Base-by-base conservation (phyloP, 2,329 filamentous ascomycete species). In the Colletotrichum phormii region DNA sequence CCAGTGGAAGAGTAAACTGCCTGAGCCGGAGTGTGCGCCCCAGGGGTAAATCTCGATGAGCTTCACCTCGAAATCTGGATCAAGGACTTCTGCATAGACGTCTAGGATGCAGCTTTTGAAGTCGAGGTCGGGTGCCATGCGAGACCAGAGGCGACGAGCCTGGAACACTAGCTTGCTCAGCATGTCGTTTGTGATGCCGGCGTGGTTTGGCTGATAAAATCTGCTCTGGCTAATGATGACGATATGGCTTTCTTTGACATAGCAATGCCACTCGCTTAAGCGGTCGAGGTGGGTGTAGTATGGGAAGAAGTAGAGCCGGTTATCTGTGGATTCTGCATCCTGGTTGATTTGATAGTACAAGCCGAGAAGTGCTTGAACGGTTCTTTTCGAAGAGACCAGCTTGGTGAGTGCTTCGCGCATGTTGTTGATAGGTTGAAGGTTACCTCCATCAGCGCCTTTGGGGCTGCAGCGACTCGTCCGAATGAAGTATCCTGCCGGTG, bases 91-190 rank as follows among this genome's bases (percentile, higher is more conserved):
- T 4, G 55, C 55, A 15, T 58, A 58, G 4, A 58, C 29, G 0
- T 58, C 55, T 29, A 15, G 18, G 18, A 22, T 7, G 55, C 26
- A 58, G 55, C 26, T 31, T 5, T 58, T n/a, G 29, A 58, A 58
- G 6, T 58, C 4, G 6, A 33, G 55, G 6, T 33, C 6, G 1
- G 29, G 29, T 8, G 26, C 12, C 5, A 58, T 58, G 1, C 18
- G 5, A 0, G 7, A 22, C 26, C 26, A 33, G 0, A 58, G 55
- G 26, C 11, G 13, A 0, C 2, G 29, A 0, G 18, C 9, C 0
- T 58, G 12, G 0, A 6, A 0, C 0, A 18, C 26, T 5, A 58
- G 18, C 18, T 12, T 29, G 0, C 29, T 1, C 29, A 58, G 29
- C 24, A 18, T 29, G 7, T 58, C 18, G 15, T 58, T 29, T 4